Evolutionary conservation across 1,284 basidiomycete species (phyloP).

Genomic region (Pseudozyma hubeiensis): DNA sequence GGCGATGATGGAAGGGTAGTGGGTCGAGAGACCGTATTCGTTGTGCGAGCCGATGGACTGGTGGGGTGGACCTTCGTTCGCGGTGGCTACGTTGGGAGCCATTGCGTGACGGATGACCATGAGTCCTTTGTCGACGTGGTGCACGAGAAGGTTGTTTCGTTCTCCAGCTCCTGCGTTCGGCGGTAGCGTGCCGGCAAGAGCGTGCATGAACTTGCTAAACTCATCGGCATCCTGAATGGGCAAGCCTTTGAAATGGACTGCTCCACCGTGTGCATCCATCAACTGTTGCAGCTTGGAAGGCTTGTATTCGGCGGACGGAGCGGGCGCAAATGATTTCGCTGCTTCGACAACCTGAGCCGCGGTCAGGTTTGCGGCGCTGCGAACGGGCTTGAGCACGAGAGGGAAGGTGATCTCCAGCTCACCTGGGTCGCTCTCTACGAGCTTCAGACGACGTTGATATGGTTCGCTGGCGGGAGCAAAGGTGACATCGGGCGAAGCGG

Average conservation of each 20-base stretch:
- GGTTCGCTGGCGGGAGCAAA: slow-evolving; percentile 17
- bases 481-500: slow-evolving; percentile 12
- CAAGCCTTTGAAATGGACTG: slow-evolving; percentile 37
- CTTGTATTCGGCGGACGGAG: slow-evolving; percentile 7
- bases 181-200: slow-evolving; percentile 15
- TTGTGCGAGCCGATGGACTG: slow-evolving; percentile 52
- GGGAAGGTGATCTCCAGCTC: slow-evolving; percentile 32
- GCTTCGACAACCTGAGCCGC: slow-evolving; percentile 15
- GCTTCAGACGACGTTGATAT: slow-evolving; percentile 37
- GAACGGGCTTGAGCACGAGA: slow-evolving; percentile 16
- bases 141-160: slow-evolving; percentile 13
- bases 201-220: slow-evolving; percentile 49
- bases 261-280: slow-evolving; percentile 40
- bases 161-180: not conserved
- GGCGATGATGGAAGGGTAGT: slow-evolving; percentile 48
- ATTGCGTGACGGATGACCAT: slow-evolving; percentile 46
- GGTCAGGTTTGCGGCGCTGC: slow-evolving; percentile 2
- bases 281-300: slow-evolving; percentile 27
- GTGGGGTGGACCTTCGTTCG: slow-evolving; percentile 49
- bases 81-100: slow-evolving; percentile 50
- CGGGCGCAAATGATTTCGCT: slow-evolving; percentile 15
- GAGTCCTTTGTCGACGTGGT: slow-evolving; percentile 50
- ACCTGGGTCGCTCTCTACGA: slow-evolving; percentile 16
- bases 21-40: slow-evolving; percentile 48
- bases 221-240: slow-evolving; percentile 43